Base-by-base conservation (phyloP, 768 basidiomycete genomes). In the Lyophyllum shimeji region DNA sequence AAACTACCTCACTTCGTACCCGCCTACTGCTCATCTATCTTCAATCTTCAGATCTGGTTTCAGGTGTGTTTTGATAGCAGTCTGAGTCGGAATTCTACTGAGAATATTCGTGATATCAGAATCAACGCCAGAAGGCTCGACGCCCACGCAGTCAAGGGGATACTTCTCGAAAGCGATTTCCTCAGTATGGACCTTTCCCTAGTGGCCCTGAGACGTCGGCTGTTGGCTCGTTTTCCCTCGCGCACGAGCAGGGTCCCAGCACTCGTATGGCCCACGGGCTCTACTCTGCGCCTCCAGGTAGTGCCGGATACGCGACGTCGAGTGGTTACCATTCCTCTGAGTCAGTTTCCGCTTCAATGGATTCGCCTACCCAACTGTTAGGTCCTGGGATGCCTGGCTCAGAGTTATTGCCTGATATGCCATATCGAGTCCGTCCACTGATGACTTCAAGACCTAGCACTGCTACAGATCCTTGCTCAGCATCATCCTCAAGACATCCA, bases 121-220 rank as follows among this genome's bases (percentile, higher is more conserved):
- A 93, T 69, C 90, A 93, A 67, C 84, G 90, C 58, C 91, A 93
- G 75, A 93, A 93, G 67, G 89, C 90, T 12, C 80, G 89, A 63
- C 85, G 87, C 34, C 90, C 90, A 20, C 84, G 84, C 50, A 80
- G 77, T 57, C 84, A 86, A 56, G 78, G 81, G 54, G 77, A 80
- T 50, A 69, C 76, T 4, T 79, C 84, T 49, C 69, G 79, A 54
- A 72, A 74, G 56, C 81, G 76, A 42, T 82, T 82, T 3, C 81
- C 82, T 17, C 86, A 87, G 63, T 87, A 83, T 65, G 84, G 82
- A 27, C 77, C 85, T 17, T 89, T 84, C 61, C 79, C 81, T 40
- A 79, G 74, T 63, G 71, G 69, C 34, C 74, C 76, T 23, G 68
- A 74, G 48, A 60, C 72, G 37, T 61, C 72, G 40, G 59, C 67